Conservation (phyloP, 2,329 filamentous ascomycete species). For the Hawksworthiomyces lignivorus region DNA sequence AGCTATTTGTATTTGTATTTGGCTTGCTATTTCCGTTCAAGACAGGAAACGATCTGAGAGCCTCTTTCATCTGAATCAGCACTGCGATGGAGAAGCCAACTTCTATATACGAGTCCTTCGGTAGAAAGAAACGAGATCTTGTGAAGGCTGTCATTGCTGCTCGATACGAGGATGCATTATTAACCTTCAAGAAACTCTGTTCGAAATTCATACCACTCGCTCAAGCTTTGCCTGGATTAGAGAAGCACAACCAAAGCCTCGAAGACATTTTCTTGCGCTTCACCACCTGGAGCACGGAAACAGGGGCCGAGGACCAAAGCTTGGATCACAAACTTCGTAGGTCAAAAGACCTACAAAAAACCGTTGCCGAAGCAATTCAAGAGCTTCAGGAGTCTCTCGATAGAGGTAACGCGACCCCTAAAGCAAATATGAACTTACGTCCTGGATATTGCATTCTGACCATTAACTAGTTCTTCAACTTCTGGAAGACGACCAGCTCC, state of each 20-base stretch:
- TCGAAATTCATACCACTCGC: slow-evolving; percentile 4
- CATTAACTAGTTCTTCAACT: slow-evolving; percentile 11
- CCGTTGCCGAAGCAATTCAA: slow-evolving; percentile 5
- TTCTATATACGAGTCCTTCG: slow-evolving; percentile 14
- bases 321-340: slow-evolving; percentile 14
- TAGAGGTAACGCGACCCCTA: slow-evolving; percentile 12
- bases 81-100: slow-evolving; percentile 12
- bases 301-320: slow-evolving; percentile 11
- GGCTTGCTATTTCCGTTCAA: too few species aligned
- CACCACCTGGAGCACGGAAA: slow-evolving; percentile 13
- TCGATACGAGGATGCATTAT: slow-evolving; percentile 11
- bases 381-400: slow-evolving; percentile 10
- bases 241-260: slow-evolving; percentile 3
- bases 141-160: slow-evolving; percentile 13
- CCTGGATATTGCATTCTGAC: too few species aligned
- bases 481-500: slow-evolving; percentile 4
- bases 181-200: slow-evolving; percentile 11
- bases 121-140: not conserved
- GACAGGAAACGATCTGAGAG: too few species aligned
- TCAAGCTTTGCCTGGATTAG: slow-evolving; percentile 6
- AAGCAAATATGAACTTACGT: too few species aligned
- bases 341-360: slow-evolving; percentile 10
- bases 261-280: slow-evolving; percentile 11
- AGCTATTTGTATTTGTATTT: too few species aligned
- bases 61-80: too few species aligned